Conservation (phyloP, 73 alveolate genomes). For the Tetrahymena borealis region DNA sequence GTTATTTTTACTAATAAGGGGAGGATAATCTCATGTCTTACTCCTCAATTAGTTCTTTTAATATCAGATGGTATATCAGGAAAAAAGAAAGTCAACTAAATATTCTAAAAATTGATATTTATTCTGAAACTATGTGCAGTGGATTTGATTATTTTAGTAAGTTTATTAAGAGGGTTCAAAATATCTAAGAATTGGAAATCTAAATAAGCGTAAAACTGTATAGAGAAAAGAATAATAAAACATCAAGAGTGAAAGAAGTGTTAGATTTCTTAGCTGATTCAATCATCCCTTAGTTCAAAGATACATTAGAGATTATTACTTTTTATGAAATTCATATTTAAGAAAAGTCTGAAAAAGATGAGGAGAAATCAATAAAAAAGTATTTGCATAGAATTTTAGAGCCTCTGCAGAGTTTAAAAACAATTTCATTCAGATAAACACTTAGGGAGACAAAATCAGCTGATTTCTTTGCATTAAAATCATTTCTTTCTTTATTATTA, state of each 20-base stretch:
- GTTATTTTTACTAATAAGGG: too few species aligned
- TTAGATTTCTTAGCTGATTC: not conserved
- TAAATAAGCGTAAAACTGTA: not conserved
- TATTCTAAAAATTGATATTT: not conserved
- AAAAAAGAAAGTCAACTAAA: not conserved
- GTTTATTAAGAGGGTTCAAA: not conserved
- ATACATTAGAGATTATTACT: not conserved
- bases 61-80: too few species aligned
- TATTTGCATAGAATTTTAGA: not conserved
- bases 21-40: too few species aligned
- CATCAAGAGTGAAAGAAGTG: not conserved
- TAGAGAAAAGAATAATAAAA: not conserved
- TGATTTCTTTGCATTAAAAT: not conserved
- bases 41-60: too few species aligned
- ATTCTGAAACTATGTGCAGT: not conserved
- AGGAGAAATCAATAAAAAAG: not conserved
- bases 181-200: not conserved
- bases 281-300: not conserved
- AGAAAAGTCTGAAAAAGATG: not conserved
- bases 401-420: not conserved
- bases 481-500: not conserved
- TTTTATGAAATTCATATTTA: not conserved
- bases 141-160: not conserved
- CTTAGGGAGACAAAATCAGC: not conserved
- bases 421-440: not conserved